phyloP scores from a whole-genome alignment of 306 rosid species.

The Acacia melanoxylon region DNA sequence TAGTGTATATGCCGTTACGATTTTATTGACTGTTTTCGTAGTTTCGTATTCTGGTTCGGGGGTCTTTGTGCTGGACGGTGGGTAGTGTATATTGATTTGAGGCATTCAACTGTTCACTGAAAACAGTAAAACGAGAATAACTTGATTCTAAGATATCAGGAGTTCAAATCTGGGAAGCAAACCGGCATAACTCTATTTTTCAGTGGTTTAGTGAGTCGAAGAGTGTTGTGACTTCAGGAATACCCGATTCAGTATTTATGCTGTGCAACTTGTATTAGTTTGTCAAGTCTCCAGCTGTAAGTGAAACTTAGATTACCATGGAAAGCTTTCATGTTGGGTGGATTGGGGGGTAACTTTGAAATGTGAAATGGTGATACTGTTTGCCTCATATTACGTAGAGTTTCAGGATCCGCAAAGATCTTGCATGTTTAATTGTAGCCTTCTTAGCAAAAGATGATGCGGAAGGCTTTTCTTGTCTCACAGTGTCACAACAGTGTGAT shows the following conservation, averaged over 20 bases:
- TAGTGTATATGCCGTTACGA: background rate
- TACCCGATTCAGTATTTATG: background rate
- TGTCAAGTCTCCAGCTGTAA: background rate
- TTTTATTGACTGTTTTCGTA: background rate
- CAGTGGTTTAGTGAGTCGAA: background rate
- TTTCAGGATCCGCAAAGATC: background rate
- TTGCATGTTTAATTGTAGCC: slow-evolving; percentile 1
- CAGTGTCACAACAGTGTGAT: background rate
- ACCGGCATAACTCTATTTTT: background rate
- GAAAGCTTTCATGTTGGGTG: background rate
- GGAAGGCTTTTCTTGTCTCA: background rate
- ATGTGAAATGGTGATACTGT: slow-evolving; percentile 6
- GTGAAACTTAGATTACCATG: background rate
- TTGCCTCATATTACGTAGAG: slow-evolving; percentile 2
- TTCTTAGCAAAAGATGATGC: slow-evolving; percentile 19
- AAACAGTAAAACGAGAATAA: background rate
- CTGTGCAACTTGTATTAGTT: background rate
- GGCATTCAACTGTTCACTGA: background rate
- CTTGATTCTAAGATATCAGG: background rate
- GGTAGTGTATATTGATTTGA: background rate
- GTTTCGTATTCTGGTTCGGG: background rate
- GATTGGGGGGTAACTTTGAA: background rate
- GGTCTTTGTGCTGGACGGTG: slow-evolving; percentile 24
- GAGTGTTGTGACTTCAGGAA: background rate
- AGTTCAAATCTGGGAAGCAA: background rate